Percentiles rank a stretch among this genome's conserved stretches.
phyloP scores from a whole-genome alignment of 2,329 filamentous ascomycete genomes.

The Paradendryphiella salina region DNA sequence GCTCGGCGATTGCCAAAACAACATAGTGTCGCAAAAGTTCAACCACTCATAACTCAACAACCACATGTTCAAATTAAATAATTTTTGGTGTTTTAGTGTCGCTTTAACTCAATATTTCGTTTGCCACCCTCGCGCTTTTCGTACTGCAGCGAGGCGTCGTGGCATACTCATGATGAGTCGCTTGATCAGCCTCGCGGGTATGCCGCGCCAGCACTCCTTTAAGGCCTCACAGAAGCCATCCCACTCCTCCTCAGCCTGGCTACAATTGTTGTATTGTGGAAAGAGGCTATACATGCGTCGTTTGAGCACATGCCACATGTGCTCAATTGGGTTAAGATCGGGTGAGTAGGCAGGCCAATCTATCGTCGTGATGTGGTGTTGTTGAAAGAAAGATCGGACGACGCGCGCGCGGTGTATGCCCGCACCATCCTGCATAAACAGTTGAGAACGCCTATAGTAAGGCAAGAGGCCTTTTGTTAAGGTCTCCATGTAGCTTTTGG shows the following conservation, averaged over 20 bases:
- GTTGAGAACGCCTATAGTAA: slow-evolving; percentile 7
- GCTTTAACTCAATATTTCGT: too few species aligned
- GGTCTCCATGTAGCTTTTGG: slow-evolving; percentile 14
- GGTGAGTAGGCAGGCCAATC: slow-evolving; percentile 28
- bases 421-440: slow-evolving; percentile 31
- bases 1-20: too few species aligned
- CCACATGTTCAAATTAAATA: too few species aligned
- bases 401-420: slow-evolving; percentile 21
- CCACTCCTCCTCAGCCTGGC: slow-evolving; percentile 10
- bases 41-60: too few species aligned
- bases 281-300: slow-evolving; percentile 19
- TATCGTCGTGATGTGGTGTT: slow-evolving; percentile 20
- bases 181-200: slow-evolving; percentile 11
- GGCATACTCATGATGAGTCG: slow-evolving; percentile 16
- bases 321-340: slow-evolving; percentile 38
- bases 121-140: slow-evolving; percentile 11
- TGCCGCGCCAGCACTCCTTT: slow-evolving; percentile 12
- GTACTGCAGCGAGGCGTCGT: slow-evolving; percentile 4
- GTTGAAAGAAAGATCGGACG: slow-evolving; percentile 16
- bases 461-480: slow-evolving; percentile 14
- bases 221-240: slow-evolving; percentile 18
- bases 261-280: slow-evolving; percentile 21
- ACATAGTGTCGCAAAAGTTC: too few species aligned
- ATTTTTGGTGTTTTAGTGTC: too few species aligned
- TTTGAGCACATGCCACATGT: slow-evolving; percentile 31